Evolutionary conservation across 1,139 yeast genomes (phyloP).

Genomic region (Starmera stellimalicola): DNA sequence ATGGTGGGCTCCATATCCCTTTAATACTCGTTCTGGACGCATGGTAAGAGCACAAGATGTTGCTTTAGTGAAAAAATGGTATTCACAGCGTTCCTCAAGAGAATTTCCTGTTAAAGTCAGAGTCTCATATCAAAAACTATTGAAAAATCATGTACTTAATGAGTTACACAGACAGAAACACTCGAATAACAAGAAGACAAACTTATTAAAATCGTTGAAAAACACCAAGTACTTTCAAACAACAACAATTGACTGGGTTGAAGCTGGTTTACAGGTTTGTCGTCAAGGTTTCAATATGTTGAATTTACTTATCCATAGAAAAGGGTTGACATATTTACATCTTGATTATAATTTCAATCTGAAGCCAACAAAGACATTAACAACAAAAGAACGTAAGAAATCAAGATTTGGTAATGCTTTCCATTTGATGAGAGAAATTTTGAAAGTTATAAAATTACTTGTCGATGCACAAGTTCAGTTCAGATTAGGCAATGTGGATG

Average conservation of each 20-base stretch:
- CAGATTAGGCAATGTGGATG: constrained; percentile 83
- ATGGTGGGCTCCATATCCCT: constrained; percentile 81
- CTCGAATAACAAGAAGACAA: constrained; percentile 37
- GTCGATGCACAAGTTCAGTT: constrained; percentile 94
- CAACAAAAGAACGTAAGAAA: constrained; percentile 93
- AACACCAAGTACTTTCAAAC: constrained; percentile 84
- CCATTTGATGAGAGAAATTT: constrained; percentile 82
- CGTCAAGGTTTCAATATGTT: constrained; percentile 93
- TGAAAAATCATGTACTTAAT: constrained; percentile 67
- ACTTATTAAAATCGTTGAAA: constrained; percentile 58
- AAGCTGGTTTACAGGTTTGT: constrained; percentile 91
- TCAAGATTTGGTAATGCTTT: constrained; percentile 96
- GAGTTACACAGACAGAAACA: constrained; percentile 45
- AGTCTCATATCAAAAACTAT: constrained; percentile 77
- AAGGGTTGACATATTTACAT: constrained; percentile 87
- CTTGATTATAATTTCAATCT: constrained; percentile 91
- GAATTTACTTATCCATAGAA: constrained; percentile 78
- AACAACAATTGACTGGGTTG: constrained; percentile 95
- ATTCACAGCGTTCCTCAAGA: constrained; percentile 48
- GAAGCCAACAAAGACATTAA: constrained; percentile 92
- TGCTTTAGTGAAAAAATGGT: constrained; percentile 77
- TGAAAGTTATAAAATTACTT: constrained; percentile 69
- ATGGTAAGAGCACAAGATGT: constrained; percentile 87
- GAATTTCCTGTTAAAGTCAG: constrained; percentile 66
- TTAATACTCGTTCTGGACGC: constrained; percentile 60